Percentiles rank a stretch among this genome's conserved stretches.
phyloP scores from a whole-genome alignment of 1,284 basidiomycete species.

The Boletus hoseneyae region DNA sequence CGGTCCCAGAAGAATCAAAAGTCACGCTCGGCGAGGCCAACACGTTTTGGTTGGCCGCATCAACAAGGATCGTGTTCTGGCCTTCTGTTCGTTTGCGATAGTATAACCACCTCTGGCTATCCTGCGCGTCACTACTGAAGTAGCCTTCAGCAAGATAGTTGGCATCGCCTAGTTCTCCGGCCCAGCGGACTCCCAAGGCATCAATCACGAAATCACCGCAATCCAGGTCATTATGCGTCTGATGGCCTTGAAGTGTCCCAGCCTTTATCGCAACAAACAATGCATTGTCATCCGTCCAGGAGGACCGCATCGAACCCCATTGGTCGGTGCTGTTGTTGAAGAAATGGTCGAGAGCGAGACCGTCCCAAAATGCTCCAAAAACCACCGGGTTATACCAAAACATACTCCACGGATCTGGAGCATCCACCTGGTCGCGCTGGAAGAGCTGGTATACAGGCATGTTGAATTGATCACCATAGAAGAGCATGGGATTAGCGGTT shows the following conservation, averaged over 20 bases:
- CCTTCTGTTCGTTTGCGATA: slow-evolving; percentile 97
- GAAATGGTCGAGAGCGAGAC: slow-evolving; percentile 76
- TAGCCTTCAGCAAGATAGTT: slow-evolving; percentile 76
- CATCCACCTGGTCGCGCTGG: slow-evolving; percentile 91
- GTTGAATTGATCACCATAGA: slow-evolving; percentile 68
- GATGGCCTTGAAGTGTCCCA: slow-evolving; percentile 72
- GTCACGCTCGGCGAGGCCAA: slow-evolving; percentile 59
- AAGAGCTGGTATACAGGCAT: slow-evolving; percentile 78
- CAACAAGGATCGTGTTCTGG: slow-evolving; percentile 91
- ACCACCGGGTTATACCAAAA: slow-evolving; percentile 94
- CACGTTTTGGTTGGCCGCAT: slow-evolving; percentile 80
- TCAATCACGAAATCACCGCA: slow-evolving; percentile 94
- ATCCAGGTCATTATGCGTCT: slow-evolving; percentile 94
- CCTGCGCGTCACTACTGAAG: slow-evolving; percentile 69
- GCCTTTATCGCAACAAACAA: slow-evolving; percentile 89
- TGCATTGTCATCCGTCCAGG: slow-evolving; percentile 87
- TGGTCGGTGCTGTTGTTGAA: slow-evolving; percentile 70
- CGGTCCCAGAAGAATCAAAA: slow-evolving; percentile 57
- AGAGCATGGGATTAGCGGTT: slow-evolving; percentile 73
- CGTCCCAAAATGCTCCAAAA: slow-evolving; percentile 90
- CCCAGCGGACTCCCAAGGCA: slow-evolving; percentile 92
- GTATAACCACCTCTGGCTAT: slow-evolving; percentile 78
- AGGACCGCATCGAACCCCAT: slow-evolving; percentile 91
- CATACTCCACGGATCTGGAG: slow-evolving; percentile 92
- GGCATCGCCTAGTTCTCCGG: slow-evolving; percentile 89